phyloP scores from a whole-genome alignment of 305 asterid species.

The Fraxinus dipetala region DNA sequence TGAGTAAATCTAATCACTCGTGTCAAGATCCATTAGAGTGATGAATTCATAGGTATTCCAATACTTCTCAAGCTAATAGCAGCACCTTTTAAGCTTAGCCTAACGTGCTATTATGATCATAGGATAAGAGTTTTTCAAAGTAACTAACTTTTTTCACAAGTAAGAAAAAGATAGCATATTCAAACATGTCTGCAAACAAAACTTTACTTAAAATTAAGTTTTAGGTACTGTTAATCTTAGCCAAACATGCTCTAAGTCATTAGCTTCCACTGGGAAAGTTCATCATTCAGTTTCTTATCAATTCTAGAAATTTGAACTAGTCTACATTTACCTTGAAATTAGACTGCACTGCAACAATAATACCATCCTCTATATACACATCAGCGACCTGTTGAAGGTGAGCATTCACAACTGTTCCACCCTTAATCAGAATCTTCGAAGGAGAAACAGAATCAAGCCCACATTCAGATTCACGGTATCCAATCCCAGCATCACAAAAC shows the following conservation, averaged over 20 bases:
- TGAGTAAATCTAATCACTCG: neutral
- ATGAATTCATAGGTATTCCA: neutral
- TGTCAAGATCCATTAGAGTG: neutral
- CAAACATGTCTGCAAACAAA: neutral
- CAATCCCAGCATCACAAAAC: slow-evolving; percentile 62
- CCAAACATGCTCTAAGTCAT: neutral
- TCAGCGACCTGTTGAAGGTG: slow-evolving; percentile 81
- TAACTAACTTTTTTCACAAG: neutral
- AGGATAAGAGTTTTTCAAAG: neutral
- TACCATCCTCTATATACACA: slow-evolving; percentile 80
- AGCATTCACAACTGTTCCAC: slow-evolving; percentile 93
- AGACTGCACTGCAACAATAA: slow-evolving; percentile 57
- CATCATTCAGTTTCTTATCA: slow-evolving; percentile 9
- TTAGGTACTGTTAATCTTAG: neutral
- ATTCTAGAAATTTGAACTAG: slow-evolving; percentile 10
- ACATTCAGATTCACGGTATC: slow-evolving; percentile 42
- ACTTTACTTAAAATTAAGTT: neutral
- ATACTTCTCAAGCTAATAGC: neutral
- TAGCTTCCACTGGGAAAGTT: neutral
- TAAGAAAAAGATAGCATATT: neutral
- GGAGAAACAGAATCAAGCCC: slow-evolving; percentile 33
- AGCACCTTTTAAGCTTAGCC: neutral
- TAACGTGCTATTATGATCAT: neutral
- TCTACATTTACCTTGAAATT: slow-evolving; percentile 46
- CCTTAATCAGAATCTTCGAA: slow-evolving; percentile 80